Conservation (phyloP, 176 grass and related monocot genomes). For the Dactylis glomerata region DNA sequence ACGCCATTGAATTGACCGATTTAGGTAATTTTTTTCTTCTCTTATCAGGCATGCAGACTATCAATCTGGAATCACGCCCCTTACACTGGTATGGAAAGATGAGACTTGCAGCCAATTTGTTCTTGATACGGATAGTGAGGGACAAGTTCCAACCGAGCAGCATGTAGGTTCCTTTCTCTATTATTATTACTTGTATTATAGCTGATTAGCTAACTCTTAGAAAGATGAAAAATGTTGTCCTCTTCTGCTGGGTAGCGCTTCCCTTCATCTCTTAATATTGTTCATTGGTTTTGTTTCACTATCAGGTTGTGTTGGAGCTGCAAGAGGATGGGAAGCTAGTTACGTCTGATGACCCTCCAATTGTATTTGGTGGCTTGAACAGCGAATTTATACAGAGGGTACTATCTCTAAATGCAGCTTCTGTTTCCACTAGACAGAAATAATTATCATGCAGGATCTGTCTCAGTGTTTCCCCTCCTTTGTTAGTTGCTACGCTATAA, state of each 20-base stretch:
- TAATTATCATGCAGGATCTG: neutral
- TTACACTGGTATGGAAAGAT: slow-evolving; percentile 89
- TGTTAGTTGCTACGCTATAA: neutral
- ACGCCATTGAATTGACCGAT: neutral
- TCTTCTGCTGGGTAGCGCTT: neutral
- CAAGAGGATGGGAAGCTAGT: slow-evolving; percentile 83
- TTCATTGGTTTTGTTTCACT: slow-evolving; percentile 20
- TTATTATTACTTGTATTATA: neutral
- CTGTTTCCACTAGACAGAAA: neutral
- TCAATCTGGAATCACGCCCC: slow-evolving; percentile 87
- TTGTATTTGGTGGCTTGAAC: slow-evolving; percentile 67
- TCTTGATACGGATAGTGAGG: slow-evolving; percentile 81
- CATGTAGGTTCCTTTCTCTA: slow-evolving; percentile 42
- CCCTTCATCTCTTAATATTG: neutral
- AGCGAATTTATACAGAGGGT: slow-evolving; percentile 80
- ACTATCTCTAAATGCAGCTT: slow-evolving; percentile 27
- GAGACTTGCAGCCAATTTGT: slow-evolving; percentile 73
- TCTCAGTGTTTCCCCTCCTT: neutral
- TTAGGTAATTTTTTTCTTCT: neutral
- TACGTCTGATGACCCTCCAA: slow-evolving; percentile 86
- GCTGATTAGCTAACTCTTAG: neutral
- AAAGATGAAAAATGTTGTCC: neutral
- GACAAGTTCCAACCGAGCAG: slow-evolving; percentile 74
- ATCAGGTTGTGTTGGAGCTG: slow-evolving; percentile 93
- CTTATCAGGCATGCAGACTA: slow-evolving; percentile 80